phyloP scores from a whole-genome alignment of 306 rosid genomes.

The Fagus sylvatica region DNA sequence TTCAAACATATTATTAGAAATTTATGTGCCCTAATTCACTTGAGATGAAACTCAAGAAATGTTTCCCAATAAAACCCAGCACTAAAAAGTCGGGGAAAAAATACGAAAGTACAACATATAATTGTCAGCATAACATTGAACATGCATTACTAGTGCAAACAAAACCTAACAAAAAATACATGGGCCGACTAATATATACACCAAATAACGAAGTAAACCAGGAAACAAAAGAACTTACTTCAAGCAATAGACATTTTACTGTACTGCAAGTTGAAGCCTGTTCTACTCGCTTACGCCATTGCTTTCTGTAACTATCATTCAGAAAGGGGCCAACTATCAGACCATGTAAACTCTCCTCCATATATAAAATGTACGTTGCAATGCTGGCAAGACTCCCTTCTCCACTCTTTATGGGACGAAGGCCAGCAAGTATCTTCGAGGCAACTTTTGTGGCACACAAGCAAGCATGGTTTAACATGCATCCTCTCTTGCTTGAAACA shows the following conservation, averaged over 20 bases:
- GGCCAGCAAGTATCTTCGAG: slow-evolving; percentile 61
- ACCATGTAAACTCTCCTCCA: slow-evolving; percentile 83
- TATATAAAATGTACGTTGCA: slow-evolving; percentile 67
- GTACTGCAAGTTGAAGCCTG: slow-evolving; percentile 56
- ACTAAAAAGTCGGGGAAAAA: not conserved
- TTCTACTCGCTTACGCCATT: slow-evolving; percentile 72
- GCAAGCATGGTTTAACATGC: slow-evolving; percentile 94
- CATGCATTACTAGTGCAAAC: not conserved
- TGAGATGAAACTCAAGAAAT: not conserved
- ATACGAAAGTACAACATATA: not conserved
- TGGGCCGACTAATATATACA: not conserved
- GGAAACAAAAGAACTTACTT: slow-evolving; percentile 54
- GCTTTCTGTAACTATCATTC: slow-evolving; percentile 57
- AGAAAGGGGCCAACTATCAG: slow-evolving; percentile 75
- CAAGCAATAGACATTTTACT: slow-evolving; percentile 66
- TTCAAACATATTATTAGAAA: not conserved
- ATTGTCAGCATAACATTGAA: not conserved
- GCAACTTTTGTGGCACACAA: slow-evolving; percentile 87
- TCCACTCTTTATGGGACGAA: slow-evolving; percentile 64
- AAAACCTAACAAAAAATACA: not conserved
- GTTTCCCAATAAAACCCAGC: not conserved
- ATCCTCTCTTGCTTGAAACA: slow-evolving; percentile 88
- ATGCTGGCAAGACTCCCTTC: slow-evolving; percentile 81
- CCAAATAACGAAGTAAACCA: slow-evolving; percentile 15
- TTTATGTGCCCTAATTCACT: not conserved